These are phyloP conservation scores for Erodium texanum DNA, from an alignment of 441 rosid genomes.

Conservation along the genomic window DNA sequence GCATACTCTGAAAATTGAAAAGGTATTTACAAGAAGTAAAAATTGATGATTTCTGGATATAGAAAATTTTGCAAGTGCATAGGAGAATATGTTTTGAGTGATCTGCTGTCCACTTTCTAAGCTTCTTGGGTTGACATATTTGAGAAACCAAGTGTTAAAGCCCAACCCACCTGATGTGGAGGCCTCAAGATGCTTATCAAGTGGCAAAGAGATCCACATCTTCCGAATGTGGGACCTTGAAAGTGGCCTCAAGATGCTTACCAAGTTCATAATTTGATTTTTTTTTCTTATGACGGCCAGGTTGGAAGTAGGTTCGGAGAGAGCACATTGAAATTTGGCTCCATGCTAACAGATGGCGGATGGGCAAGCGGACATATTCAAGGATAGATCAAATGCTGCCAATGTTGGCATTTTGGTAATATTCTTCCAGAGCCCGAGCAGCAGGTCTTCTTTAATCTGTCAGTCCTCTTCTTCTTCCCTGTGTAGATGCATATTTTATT, in stretches of 20 bases:
- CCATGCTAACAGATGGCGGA: constrained; percentile 72
- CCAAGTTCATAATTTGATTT: constrained; percentile 2
- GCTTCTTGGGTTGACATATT: constrained; percentile 5
- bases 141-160: neutral
- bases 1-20: neutral
- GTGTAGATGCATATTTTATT: neutral
- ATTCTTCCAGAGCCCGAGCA: constrained; percentile 84
- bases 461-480: constrained; percentile 29
- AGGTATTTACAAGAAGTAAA: neutral
- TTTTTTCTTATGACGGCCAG: constrained; percentile 30
- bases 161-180: too few species aligned
- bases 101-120: neutral
- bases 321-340: constrained; percentile 88
- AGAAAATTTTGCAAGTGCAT: neutral
- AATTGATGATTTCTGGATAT: neutral
- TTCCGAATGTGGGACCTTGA: too few species aligned
- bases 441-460: constrained; percentile 95
- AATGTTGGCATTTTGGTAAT: constrained; percentile 93
- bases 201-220: too few species aligned
- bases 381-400: constrained; percentile 94
- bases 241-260: too few species aligned
- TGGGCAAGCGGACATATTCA: constrained; percentile 81
- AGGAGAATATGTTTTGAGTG: neutral
- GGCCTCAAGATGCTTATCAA: too few species aligned
- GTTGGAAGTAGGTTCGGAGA: constrained; percentile 97